Base-by-base conservation (phyloP, 352 stramenopile genomes). In the Ophiocytium majus region DNA sequence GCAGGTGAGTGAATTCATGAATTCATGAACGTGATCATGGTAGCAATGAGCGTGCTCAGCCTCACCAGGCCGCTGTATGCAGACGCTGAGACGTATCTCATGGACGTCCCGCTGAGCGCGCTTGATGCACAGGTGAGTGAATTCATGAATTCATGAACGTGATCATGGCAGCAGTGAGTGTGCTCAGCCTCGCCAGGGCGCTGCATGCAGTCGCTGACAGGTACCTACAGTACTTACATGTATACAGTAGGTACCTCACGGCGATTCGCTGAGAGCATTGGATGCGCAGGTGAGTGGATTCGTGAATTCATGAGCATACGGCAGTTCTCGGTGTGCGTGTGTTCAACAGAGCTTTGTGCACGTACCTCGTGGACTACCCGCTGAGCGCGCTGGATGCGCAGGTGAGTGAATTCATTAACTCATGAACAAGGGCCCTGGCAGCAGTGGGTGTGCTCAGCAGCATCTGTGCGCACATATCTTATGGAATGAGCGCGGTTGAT, bases 301-400 rank as follows among this genome's bases (percentile, higher is more conserved):
- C n/a, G n/a, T n/a, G n/a, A n/a, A n/a, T n/a, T n/a, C n/a, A n/a
- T n/a, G n/a, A n/a, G n/a, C n/a, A n/a, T n/a, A n/a, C n/a, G n/a
- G n/a, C n/a, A n/a, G n/a, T n/a, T n/a, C n/a, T n/a, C n/a, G n/a
- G n/a, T n/a, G n/a, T n/a, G n/a, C 92, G 98, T 0, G 92, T 92
- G 14, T 89, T 99, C 0, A 96, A 96, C 37, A 92, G 97, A 32
- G 95, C 94, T 0, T 92, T 98, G 63, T 99, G n/a, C n/a, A n/a
- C 99, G 63, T 98, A 97, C 89, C 83, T 99, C 10, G 89, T 99
- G 14, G 97, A 99, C 86, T 96, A 99, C 85, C 94, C 96, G 50
- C 88, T 99, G 28, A 95, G 93, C 23, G 97, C 97, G 0, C 96
- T 99, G 0, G 97, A 99, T 76, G 86, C 95, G 50, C 94, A 99